A percentile compares a stretch with the other conserved stretches of the same genome.
These are phyloP conservation scores for Aspergillus arachidicola DNA, from an alignment of 2,329 filamentous ascomycete genomes.

Conservation along the genomic window DNA sequence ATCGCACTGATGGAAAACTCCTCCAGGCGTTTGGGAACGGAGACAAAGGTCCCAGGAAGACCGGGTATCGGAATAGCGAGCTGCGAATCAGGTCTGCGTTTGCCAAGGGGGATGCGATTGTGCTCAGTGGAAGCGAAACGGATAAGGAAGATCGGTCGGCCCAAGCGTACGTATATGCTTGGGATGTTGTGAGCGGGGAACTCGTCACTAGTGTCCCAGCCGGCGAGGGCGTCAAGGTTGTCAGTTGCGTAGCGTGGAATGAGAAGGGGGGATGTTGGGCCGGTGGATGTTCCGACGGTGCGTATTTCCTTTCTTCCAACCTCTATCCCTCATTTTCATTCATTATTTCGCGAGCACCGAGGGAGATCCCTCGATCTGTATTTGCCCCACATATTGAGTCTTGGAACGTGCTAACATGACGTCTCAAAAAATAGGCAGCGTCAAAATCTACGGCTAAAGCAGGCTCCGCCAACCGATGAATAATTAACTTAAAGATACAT, in stretches of 20 bases:
- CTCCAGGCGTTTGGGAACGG: conserved; percentile 68
- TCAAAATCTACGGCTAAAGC: conserved; percentile 21
- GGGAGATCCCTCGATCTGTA: background rate
- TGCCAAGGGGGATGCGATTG: conserved; percentile 74
- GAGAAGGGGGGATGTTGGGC: conserved; percentile 44
- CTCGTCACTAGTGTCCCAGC: conserved; percentile 62
- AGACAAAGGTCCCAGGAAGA: conserved; percentile 16
- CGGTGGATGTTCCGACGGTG: conserved; percentile 47
- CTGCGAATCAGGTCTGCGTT: conserved; percentile 76
- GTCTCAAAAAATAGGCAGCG: conserved; percentile 15
- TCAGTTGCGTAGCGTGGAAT: conserved; percentile 51
- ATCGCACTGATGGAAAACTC: conserved; percentile 72
- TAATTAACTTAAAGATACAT: background rate
- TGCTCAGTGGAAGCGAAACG: conserved; percentile 78
- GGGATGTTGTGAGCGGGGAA: conserved; percentile 80
- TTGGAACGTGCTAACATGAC: conserved; percentile 1
- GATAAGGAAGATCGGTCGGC: conserved; percentile 18
- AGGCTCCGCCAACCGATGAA: background rate
- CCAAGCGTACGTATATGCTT: conserved; percentile 56
- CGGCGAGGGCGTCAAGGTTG: conserved; percentile 44
- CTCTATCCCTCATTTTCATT: background rate
- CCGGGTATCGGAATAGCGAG: conserved; percentile 62
- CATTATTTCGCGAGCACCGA: background rate
- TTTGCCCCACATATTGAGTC: background rate
- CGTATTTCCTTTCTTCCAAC: conserved; percentile 12